Evolutionary conservation across 768 basidiomycete species (phyloP).

Genomic region (Leccinum longicurvipes): DNA sequence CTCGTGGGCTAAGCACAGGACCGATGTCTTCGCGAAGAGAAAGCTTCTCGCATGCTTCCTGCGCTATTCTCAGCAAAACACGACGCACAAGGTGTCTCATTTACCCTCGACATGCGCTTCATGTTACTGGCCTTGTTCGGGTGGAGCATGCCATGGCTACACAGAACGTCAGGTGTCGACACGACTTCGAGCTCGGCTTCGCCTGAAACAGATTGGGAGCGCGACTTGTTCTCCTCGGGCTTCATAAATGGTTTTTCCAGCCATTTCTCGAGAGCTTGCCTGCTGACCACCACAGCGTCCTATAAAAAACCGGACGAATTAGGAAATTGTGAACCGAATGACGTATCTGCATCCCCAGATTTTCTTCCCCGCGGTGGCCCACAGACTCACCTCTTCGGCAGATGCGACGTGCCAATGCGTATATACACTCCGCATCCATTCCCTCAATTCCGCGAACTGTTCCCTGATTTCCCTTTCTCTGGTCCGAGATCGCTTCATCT

Average conservation of each 20-base stretch:
- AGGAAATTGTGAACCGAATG: conserved; percentile 9
- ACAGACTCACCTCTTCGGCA: conserved; percentile 43
- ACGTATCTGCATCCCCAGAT: conserved; percentile 7
- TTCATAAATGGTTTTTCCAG: conserved; percentile 38
- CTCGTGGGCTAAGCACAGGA: conserved; percentile 44
- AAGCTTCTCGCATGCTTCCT: conserved; percentile 28
- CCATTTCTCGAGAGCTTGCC: conserved; percentile 60
- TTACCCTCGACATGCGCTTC: conserved; percentile 64
- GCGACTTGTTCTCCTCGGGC: conserved; percentile 19
- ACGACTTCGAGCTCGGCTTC: conserved; percentile 21
- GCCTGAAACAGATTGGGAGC: conserved; percentile 14
- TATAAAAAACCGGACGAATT: conserved; percentile 29
- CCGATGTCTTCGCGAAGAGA: conserved; percentile 42
- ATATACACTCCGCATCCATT: conserved; percentile 59
- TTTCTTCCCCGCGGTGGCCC: conserved; percentile 2
- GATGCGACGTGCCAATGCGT: conserved; percentile 54
- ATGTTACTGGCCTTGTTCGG: conserved; percentile 57
- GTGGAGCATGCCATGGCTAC: conserved; percentile 59
- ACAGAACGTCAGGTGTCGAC: conserved; percentile 49
- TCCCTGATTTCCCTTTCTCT: conserved; percentile 44
- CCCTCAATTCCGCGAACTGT: conserved; percentile 49
- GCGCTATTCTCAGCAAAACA: background rate
- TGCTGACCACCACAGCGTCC: conserved; percentile 60
- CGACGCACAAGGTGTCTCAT: conserved; percentile 6
- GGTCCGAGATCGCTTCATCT: conserved; percentile 11